Evolutionary conservation across 345 rosid species (phyloP), one percentile per base, ranked within the genome.

Genomic region (Nasturtium officinale): DNA sequence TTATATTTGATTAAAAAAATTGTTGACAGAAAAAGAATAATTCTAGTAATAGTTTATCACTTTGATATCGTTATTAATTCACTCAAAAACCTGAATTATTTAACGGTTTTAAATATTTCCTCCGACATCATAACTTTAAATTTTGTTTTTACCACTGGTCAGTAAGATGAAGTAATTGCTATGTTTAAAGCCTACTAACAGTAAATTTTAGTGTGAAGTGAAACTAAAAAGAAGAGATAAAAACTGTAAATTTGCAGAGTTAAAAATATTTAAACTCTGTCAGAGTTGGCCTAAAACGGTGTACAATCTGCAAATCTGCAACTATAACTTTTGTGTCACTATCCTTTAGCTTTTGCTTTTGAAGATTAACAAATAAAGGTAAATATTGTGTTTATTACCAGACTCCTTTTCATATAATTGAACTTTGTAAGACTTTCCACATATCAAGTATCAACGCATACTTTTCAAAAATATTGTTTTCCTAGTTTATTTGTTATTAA

Each of bases 261-360:
- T 65, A 59, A 58, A 75, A 47, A 38, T 11, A 55, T 9, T 69
- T 33, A 42, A 77, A 65, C 37, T 9, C 52, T 77, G 80, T 77
- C 80, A 71, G 80, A 59, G 73, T 61, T 79, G 79, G 73, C 82
- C 70, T 53, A 42, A 72, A 72, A 72, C 82, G 76, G 81, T 72
- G 57, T 52, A 77, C 73, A 66, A 73, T 43, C 61, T 58, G 73
- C 77, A 63, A 71, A 78, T 75, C 82, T 60, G 77, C 78, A 77
- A 59, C 71, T n/a, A 59, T 16, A 53, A 72, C 77, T 69, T 40
- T 80, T 75, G 37, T 73, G 79, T 69, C 75, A 53, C 78, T 76
- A 69, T 18, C 60, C 66, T 61, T 57, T 67, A 67, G 46, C 70
- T 73, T 77, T 75, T 68, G 54, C 62, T 79, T 79, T 69, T 74